These are phyloP conservation scores for Knoxia roxburghii DNA, from an alignment of 257 asterid genomes.

Conservation along the genomic window DNA sequence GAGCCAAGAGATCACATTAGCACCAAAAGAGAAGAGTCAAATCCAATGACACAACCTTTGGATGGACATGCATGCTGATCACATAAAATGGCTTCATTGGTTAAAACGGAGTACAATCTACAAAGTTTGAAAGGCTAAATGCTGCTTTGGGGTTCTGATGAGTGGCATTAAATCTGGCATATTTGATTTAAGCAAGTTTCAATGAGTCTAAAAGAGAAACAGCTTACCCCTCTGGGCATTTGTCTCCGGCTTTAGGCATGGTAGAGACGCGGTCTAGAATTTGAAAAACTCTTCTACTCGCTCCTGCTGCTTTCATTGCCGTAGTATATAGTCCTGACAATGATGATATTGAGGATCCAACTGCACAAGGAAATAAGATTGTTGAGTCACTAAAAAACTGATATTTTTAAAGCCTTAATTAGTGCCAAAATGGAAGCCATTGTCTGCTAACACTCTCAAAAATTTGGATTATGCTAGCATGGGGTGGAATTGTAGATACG, in stretches of 20 bases:
- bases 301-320: conserved; percentile 94
- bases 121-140: background rate
- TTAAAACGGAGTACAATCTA: background rate
- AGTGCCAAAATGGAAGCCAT: background rate
- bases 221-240: conserved; percentile 69
- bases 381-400: conserved; percentile 1
- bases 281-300: conserved; percentile 86
- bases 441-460: conserved; percentile 1
- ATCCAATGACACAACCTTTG: background rate
- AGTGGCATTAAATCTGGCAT: background rate
- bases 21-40: background rate
- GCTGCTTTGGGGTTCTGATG: background rate
- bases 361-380: conserved; percentile 40
- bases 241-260: conserved; percentile 67
- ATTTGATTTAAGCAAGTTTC: background rate
- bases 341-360: conserved; percentile 69
- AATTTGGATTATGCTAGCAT: too few species aligned
- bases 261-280: conserved; percentile 64
- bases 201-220: background rate
- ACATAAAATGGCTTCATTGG: background rate
- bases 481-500: background rate
- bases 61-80: background rate
- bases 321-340: conserved; percentile 63
- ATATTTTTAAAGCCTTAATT: background rate
- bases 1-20: conserved; percentile 3